Base-by-base conservation (phyloP, 805 yeast species). In the Candida adriatica region DNA sequence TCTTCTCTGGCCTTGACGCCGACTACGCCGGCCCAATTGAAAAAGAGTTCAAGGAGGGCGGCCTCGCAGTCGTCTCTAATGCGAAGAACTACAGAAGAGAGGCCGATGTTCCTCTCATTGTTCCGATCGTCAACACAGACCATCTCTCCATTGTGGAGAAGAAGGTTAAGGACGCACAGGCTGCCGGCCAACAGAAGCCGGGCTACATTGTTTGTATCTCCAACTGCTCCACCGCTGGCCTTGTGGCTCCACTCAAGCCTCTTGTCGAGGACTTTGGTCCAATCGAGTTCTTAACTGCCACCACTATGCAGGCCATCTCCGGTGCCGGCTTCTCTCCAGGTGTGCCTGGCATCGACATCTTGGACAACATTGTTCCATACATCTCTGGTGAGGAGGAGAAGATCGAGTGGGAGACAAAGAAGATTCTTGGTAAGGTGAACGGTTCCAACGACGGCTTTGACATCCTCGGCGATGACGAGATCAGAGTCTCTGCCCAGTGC, bases 301-400 rank as follows among this genome's bases (percentile, higher is more conserved):
- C 96, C 34, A 92, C 98, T 11, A 61, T 92, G 59, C 98, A 92
- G 60, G 98, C 98, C 23, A 85, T 92, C 43, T 88, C 97, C 4
- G 98, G 98, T 48, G 98, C 95, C 15, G 98, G 98, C 3, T 92
- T 84, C 58, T 83, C 95, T 8, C 98, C 98, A 30, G 98, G 98
- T 58, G 95, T 88, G 35, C 77, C 95, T 15, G 92, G 94, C 43
- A 88, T 92, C 60, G 97, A 92, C 55, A 77, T 90, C 34, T 69
- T 92, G 49, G 98, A 92, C 62, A 92, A 92, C 63, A 72, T 92
- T 45, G 86, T 92, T 34, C 98, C 98, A 25, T 92, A 66, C 70
- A 92, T 92, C 53, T 69, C 87, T 43, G 96, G 97, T 27, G 98
- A 92, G 63, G 98, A 92, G 64, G 98, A 92, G 48, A 92, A 92